These are phyloP conservation scores for Puccinia hordei DNA, from an alignment of 1,284 basidiomycete genomes.

Conservation along the genomic window DNA sequence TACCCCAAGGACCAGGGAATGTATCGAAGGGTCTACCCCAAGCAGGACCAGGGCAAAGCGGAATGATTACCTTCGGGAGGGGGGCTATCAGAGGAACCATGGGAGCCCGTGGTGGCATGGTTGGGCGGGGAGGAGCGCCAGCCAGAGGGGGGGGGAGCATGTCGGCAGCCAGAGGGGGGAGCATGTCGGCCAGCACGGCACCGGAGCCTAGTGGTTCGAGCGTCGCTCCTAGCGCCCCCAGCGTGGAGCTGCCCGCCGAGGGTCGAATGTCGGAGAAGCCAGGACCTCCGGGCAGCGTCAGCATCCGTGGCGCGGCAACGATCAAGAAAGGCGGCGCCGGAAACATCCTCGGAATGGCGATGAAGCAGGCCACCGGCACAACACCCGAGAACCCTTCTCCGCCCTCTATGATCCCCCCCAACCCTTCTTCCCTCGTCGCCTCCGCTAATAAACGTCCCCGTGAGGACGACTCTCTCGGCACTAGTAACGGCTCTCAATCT, in stretches of 20 bases:
- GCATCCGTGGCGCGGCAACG: slow-evolving; percentile 27
- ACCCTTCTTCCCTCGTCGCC: background rate
- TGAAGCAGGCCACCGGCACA: slow-evolving; percentile 19
- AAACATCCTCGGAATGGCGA: slow-evolving; percentile 16
- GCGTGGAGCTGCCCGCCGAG: slow-evolving; percentile 11
- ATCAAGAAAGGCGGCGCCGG: slow-evolving; percentile 23
- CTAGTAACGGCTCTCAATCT: background rate
- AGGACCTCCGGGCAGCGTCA: background rate
- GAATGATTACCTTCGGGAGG: slow-evolving; percentile 3
- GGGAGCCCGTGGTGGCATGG: slow-evolving; percentile 7
- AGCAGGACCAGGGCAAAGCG: background rate
- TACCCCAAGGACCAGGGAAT: background rate
- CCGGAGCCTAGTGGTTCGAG: background rate
- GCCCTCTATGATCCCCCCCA: background rate
- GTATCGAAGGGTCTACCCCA: background rate
- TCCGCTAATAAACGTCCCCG: slow-evolving; percentile 10
- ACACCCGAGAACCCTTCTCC: background rate
- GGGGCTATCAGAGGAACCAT: background rate
- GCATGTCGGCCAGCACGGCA: background rate
- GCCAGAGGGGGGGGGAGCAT: background rate
- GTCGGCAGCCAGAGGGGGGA: background rate
- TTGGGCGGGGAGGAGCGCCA: slow-evolving; percentile 6
- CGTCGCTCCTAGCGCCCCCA: background rate
- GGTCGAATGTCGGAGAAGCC: slow-evolving; percentile 23
- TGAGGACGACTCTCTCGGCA: background rate